A percentile compares a stretch with the other conserved stretches of the same genome.
phyloP scores from a whole-genome alignment of 2,329 filamentous ascomycete genomes.

The Ophiocordyceps robertsii region DNA sequence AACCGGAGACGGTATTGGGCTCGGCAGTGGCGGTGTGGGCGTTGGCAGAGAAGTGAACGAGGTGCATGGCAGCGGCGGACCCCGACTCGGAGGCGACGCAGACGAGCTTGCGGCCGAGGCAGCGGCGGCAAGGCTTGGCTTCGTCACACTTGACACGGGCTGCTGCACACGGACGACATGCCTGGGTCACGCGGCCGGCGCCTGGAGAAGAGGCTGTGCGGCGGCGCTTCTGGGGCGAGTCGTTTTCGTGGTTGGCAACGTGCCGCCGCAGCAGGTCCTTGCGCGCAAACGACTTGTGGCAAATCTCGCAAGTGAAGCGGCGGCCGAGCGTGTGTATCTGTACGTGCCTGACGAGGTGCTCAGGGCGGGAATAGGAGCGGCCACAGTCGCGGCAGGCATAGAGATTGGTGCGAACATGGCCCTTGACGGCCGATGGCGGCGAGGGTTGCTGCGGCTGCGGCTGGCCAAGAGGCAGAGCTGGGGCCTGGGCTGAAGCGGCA shows the following conservation, averaged over 20 bases:
- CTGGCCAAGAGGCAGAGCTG: background rate
- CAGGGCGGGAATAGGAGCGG: slow-evolving; percentile 36
- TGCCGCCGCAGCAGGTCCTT: slow-evolving; percentile 41
- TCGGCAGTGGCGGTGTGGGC: slow-evolving; percentile 11
- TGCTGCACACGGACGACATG: slow-evolving; percentile 35
- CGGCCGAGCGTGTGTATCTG: slow-evolving; percentile 37
- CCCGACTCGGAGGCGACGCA: slow-evolving; percentile 27
- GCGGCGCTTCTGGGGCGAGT: slow-evolving; percentile 32
- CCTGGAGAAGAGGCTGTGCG: slow-evolving; percentile 29
- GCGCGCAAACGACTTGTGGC: slow-evolving; percentile 38
- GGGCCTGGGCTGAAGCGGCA: background rate
- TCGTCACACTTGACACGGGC: slow-evolving; percentile 43
- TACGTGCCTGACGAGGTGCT: slow-evolving; percentile 39
- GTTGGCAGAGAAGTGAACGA: slow-evolving; percentile 27
- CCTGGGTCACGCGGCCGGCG: slow-evolving; percentile 36
- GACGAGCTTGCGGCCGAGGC: slow-evolving; percentile 29
- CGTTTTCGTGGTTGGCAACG: slow-evolving; percentile 35
- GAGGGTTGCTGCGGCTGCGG: background rate
- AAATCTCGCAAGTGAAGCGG: slow-evolving; percentile 34
- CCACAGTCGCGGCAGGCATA: slow-evolving; percentile 40
- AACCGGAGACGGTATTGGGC: slow-evolving; percentile 1
- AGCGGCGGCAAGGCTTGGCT: slow-evolving; percentile 38
- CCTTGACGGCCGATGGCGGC: slow-evolving; percentile 1
- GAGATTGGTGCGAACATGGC: slow-evolving; percentile 18
- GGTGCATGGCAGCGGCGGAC: slow-evolving; percentile 27